Base-by-base conservation (phyloP, 768 basidiomycete species). In the Tylopilus intermedius region DNA sequence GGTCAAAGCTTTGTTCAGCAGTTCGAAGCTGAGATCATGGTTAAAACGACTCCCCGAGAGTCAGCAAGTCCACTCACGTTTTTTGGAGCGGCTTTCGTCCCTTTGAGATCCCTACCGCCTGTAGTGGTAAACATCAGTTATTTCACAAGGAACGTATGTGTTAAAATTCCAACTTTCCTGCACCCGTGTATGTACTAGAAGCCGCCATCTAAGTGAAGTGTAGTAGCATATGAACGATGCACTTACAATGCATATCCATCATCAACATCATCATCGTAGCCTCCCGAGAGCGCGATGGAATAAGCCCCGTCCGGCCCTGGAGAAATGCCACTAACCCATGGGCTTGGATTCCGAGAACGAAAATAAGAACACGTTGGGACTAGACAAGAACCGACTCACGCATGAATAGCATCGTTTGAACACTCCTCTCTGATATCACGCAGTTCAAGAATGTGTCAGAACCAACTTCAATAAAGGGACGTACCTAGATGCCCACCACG, bases 91-190 rank as follows among this genome's bases (percentile, higher is more conserved):
- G 72, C 67, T 65, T 86, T 86, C 0, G 94, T 95, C 10, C 94
- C 94, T 67, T 78, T 91, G 38, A 95, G 74, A 67, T 94, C 86
- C 33, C 94, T 79, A 9, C 94, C 94, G 37, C 93, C 92, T 81
- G 55, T 21, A 53, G 50, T 0, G 47, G 41, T 54, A 37, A 45
- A 51, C 22, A 32, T 50, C 8, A 50, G 38, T 8, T 26, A 21
- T 22, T 22, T 27, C 11, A n/a, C 24, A 14, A 43, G 5, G 15
- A 22, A 33, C 21, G 10, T 0, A 4, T 37, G 6, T 1, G 13
- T 2, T 2, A 15, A 21, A 18, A 1, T 24, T 21, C 1, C 11
- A 7, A 63, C 63, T 54, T 60, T 81, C 88, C 88, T 55, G 86
- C 83, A 8, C 89, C 89, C 0, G 88, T 91, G 56, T 85, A 91